Evolutionary conservation across 176 grass and related monocot genomes (phyloP), one percentile per base, ranked within the genome.

Genomic region (Aegilops speltoides): DNA sequence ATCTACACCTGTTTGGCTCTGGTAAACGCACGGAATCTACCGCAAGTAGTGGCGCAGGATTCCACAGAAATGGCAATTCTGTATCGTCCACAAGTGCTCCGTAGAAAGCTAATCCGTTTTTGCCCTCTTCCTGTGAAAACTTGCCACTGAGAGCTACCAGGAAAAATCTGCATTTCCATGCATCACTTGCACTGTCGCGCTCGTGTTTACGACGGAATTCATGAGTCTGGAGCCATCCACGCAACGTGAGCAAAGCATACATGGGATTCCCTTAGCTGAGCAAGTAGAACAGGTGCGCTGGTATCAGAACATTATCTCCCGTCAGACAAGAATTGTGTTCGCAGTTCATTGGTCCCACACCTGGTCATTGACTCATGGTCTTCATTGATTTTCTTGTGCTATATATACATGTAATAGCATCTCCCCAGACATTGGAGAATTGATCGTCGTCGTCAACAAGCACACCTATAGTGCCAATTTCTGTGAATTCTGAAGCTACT

Each of bases 391-490:
- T 78, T 61, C 4, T 6, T 61, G 19, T 83, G 34, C 43, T 45
- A 45, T 43, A 37, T 37, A 36, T 31, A 82, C n/a, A 71, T 45
- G 23, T 48, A 70, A 5, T 22, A 78, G 10, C 22, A 67, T 46
- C 28, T 80, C 41, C 67, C 82, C 40, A 41, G 6, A 31, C 23
- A 85, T 7, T 10, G 40, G 56, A 61, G 40, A 73, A 66, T 41
- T 84, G 38, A 85, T 85, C 87, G 43, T 73, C 87, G 8, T 65
- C 76, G 43, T 85, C 76, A 20, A 41, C 76, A 20, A 41, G 64
- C 87, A 73, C 29, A 34, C 66, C 24, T 73, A 46, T 36, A 32
- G 43, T 45, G 72, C 86, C 29, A 45, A 37, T 37, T 25, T 83
- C 56, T 62, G 64, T 12, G 57, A 26, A 77, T 69, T 60, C 38